phyloP scores from a whole-genome alignment of 148 eudicot genomes.

The Heliosperma pusillum region DNA sequence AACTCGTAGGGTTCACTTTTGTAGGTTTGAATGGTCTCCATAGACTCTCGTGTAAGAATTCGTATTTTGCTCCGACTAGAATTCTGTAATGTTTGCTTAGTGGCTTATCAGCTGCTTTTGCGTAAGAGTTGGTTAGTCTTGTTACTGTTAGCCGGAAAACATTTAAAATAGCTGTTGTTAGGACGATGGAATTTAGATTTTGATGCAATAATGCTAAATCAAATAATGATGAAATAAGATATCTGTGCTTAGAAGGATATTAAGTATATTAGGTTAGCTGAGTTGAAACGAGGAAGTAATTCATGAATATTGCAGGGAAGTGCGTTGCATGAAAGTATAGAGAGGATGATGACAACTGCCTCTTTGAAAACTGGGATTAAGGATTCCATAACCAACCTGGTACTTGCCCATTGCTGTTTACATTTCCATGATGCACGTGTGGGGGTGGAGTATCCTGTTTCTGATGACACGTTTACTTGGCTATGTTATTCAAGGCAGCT shows the following conservation, averaged over 20 bases:
- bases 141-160: neutral
- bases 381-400: conserved; percentile 40
- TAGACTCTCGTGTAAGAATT: neutral
- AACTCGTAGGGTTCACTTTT: neutral
- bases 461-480: conserved; percentile 38
- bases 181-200: neutral
- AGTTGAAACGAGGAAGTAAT: conserved; percentile 1
- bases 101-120: neutral
- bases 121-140: neutral
- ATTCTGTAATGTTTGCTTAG: neutral
- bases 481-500: conserved; percentile 40
- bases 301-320: conserved; percentile 57
- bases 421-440: conserved; percentile 50
- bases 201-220: neutral
- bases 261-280: neutral
- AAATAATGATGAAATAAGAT: neutral
- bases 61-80: neutral
- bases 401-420: conserved; percentile 48
- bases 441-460: conserved; percentile 44
- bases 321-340: conserved; percentile 57
- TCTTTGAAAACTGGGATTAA: conserved; percentile 30
- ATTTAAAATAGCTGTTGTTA: neutral
- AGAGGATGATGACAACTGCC: conserved; percentile 38
- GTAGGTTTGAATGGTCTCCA: neutral
- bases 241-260: too few relatives aligned